phyloP scores from a whole-genome alignment of 73 alveolate species.

The Tetrahymena malaccensis region DNA sequence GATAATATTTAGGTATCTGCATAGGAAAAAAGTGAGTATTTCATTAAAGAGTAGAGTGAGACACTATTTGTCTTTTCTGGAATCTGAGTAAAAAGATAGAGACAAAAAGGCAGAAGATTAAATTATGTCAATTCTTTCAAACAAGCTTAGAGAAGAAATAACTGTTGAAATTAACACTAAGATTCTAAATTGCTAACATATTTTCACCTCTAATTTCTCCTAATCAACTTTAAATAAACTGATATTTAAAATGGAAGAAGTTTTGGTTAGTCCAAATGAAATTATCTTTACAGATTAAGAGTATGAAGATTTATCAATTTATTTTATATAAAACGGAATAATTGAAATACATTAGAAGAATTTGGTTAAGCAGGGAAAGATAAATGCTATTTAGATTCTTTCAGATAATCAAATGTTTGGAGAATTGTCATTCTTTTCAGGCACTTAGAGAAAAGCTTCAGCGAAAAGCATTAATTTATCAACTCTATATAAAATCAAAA shows the following conservation, averaged over 20 bases:
- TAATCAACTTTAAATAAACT: neutral
- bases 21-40: neutral
- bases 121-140: neutral
- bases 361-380: neutral
- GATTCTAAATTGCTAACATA: neutral
- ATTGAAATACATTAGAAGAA: neutral
- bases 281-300: neutral
- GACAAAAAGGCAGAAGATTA: neutral
- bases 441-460: neutral
- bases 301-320: neutral
- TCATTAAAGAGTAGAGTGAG: neutral
- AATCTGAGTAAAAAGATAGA: neutral
- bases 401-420: neutral
- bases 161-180: neutral
- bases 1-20: neutral
- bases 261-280: neutral
- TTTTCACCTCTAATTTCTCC: neutral
- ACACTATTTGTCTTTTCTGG: neutral
- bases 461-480: neutral
- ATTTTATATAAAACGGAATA: neutral
- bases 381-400: neutral
- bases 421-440: neutral
- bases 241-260: neutral
- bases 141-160: neutral
- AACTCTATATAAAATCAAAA: neutral